Conservation (phyloP, 148 eudicot genomes). For the Heliamphora exappendiculata region DNA sequence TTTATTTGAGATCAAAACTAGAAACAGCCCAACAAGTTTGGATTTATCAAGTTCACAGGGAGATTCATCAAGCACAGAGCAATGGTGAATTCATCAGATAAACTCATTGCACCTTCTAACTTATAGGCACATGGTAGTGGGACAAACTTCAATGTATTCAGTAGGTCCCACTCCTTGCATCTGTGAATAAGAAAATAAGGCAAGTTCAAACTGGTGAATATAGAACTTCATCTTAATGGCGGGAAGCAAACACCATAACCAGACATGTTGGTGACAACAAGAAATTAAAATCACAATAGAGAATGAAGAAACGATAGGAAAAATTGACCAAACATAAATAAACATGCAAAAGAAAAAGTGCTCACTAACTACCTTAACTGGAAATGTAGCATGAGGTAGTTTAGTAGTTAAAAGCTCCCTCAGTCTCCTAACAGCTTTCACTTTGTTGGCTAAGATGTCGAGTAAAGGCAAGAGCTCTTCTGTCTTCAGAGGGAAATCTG, state of each 20-base stretch:
- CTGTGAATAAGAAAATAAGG: not conserved
- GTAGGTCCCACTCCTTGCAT: not conserved
- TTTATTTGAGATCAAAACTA: not conserved
- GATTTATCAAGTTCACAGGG: not conserved
- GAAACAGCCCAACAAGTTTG: not conserved
- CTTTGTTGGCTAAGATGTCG: constrained; percentile 92
- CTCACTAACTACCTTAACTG: constrained; percentile 62
- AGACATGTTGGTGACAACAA: not conserved
- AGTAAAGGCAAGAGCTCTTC: constrained; percentile 93
- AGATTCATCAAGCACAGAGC: not conserved
- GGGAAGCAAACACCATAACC: not conserved
- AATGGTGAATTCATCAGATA: not conserved
- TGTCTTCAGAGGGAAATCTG: constrained; percentile 78
- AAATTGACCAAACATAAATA: not conserved
- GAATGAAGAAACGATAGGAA: not conserved
- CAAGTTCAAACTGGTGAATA: not conserved
- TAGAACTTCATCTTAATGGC: not conserved
- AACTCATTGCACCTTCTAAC: not conserved
- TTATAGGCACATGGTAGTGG: not conserved
- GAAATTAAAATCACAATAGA: not conserved
- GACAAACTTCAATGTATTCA: not conserved
- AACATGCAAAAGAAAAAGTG: not conserved
- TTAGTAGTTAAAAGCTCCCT: constrained; percentile 90
- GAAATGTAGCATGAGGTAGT: constrained; percentile 84
- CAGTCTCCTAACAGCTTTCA: constrained; percentile 82